phyloP scores from a whole-genome alignment of 129 eudicot genomes.

The Kitagawia praeruptora region DNA sequence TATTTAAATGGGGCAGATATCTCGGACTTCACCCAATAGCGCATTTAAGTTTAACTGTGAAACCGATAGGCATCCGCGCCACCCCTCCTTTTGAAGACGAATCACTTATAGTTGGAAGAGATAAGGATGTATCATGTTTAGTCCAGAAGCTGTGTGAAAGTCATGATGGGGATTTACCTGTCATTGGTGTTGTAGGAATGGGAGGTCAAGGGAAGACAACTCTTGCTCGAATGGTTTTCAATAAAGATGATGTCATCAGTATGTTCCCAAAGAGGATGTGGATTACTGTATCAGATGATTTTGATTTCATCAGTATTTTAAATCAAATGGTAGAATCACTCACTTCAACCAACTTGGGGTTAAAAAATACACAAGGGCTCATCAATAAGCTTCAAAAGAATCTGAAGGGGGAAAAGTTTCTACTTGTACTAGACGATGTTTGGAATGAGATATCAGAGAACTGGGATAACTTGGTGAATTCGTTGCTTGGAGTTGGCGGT shows the following conservation, averaged over 20 bases:
- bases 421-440: constrained; percentile 14
- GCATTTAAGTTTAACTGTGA: background rate
- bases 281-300: background rate
- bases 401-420: constrained; percentile 6
- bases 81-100: background rate
- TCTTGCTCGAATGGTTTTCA: background rate
- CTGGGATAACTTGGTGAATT: constrained; percentile 17
- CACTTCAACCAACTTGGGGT: background rate
- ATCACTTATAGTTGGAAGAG: constrained; percentile 15
- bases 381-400: background rate
- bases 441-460: constrained; percentile 12
- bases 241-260: background rate
- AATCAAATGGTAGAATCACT: background rate
- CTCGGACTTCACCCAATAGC: background rate
- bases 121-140: background rate
- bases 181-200: constrained; percentile 16
- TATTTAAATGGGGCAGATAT: background rate
- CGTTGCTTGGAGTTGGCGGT: constrained; percentile 12
- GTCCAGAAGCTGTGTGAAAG: background rate
- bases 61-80: background rate
- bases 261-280: background rate
- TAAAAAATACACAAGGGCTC: background rate
- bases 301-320: background rate
- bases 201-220: background rate
- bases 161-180: background rate